phyloP scores from a whole-genome alignment of 495 filamentous ascomycete species.

The Ascobolus immersus region DNA sequence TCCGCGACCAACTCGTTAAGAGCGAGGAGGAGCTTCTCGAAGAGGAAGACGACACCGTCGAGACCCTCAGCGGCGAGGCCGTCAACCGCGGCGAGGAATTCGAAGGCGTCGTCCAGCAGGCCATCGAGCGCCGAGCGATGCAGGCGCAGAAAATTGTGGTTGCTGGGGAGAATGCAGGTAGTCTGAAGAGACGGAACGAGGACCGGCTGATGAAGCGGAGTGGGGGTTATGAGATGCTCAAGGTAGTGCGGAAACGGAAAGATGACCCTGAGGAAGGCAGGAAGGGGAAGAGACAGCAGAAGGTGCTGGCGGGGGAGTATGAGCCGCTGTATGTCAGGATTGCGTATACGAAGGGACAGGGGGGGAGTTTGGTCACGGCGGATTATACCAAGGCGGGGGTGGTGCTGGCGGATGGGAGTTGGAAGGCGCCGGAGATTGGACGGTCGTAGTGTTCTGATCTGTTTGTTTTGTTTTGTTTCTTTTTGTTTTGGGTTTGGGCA shows the following conservation, averaged over 20 bases:
- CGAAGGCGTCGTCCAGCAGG: too few species aligned
- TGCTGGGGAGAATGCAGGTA: too few species aligned
- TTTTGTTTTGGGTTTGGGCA: neutral
- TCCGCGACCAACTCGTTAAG: neutral
- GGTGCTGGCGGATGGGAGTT: constrained; percentile 33
- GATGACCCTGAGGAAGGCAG: constrained; percentile 19
- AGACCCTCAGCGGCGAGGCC: constrained; percentile 8
- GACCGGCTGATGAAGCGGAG: constrained; percentile 1
- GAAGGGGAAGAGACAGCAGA: too few species aligned
- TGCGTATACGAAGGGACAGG: constrained; percentile 47
- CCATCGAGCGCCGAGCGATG: too few species aligned
- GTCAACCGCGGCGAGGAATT: constrained; percentile 8
- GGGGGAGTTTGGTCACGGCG: constrained; percentile 34
- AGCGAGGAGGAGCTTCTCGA: constrained; percentile 6
- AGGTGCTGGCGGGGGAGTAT: constrained; percentile 14
- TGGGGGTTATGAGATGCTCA: constrained; percentile 6
- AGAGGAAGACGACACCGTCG: constrained; percentile 22
- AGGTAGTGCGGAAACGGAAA: constrained; percentile 13
- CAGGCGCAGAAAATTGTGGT: too few species aligned
- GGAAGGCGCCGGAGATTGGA: neutral
- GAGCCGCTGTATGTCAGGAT: constrained; percentile 24
- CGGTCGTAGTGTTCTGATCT: neutral
- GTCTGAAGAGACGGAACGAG: constrained; percentile 7
- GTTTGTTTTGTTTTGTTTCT: neutral
- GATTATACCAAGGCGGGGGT: constrained; percentile 64